Percentiles rank a stretch among this genome's conserved stretches.
phyloP scores from a whole-genome alignment of 441 rosid species.

The Adansonia madagascariensis region DNA sequence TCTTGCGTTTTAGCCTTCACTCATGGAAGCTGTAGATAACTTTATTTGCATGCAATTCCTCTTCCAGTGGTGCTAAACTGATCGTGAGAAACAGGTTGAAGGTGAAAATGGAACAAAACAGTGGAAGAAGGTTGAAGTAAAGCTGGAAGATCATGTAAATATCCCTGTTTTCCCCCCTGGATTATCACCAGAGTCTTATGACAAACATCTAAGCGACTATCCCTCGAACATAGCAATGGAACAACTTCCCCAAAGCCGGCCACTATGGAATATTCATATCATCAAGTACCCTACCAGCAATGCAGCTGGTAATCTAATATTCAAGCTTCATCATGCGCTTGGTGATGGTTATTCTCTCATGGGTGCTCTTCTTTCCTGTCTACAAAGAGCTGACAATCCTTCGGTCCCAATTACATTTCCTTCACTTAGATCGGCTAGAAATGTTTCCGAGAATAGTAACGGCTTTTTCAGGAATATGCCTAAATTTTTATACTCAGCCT shows the following conservation, averaged over 20 bases:
- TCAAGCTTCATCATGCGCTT: conserved; percentile 57
- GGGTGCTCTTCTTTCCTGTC: conserved; percentile 56
- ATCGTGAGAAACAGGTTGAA: conserved; percentile 31
- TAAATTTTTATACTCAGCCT: conserved; percentile 18
- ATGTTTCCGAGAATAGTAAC: background rate
- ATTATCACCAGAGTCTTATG: conserved; percentile 41
- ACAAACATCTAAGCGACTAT: conserved; percentile 35
- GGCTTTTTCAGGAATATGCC: background rate
- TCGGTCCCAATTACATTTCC: conserved; percentile 49
- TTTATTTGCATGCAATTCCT: too few species aligned
- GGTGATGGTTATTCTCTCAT: conserved; percentile 59
- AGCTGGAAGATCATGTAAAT: conserved; percentile 44
- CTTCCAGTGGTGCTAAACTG: background rate
- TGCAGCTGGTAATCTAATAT: conserved; percentile 45
- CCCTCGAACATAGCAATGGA: conserved; percentile 36
- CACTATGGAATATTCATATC: conserved; percentile 53
- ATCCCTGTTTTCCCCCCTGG: conserved; percentile 37
- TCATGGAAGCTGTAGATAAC: background rate
- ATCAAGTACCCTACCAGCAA: conserved; percentile 46
- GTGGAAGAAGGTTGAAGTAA: conserved; percentile 50
- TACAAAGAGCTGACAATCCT: conserved; percentile 48
- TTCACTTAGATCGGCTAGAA: background rate
- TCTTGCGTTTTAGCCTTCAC: background rate
- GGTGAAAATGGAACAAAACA: conserved; percentile 40
- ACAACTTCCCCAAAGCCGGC: conserved; percentile 42